phyloP scores from a whole-genome alignment of 257 asterid genomes.

The Solanum chiquidenum region DNA sequence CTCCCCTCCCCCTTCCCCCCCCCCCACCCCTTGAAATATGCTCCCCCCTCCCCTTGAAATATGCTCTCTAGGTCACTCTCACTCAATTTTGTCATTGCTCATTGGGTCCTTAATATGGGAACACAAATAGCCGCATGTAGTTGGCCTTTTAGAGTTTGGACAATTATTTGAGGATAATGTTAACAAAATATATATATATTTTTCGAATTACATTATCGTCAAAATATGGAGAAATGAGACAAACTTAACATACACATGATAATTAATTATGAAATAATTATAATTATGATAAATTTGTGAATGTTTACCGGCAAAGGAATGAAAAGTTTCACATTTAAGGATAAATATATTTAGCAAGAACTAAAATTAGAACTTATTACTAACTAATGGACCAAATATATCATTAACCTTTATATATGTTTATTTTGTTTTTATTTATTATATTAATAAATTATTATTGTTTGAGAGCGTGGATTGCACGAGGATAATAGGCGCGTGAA shows the following conservation, averaged over 20 bases:
- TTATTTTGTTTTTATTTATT: not conserved
- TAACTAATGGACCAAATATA: not conserved
- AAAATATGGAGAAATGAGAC: not conserved
- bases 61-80: slow-evolving; percentile 67
- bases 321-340: not conserved
- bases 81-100: slow-evolving; percentile 15
- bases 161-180: not conserved
- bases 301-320: not conserved
- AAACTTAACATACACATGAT: not conserved
- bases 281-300: not conserved
- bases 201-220: not conserved
- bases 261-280: not conserved
- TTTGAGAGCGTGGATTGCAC: not conserved
- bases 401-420: too few relatives aligned
- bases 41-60: slow-evolving; percentile 8
- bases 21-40: slow-evolving; percentile 17
- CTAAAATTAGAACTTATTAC: not conserved
- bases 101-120: not conserved
- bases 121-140: not conserved
- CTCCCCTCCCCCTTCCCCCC: too few relatives aligned
- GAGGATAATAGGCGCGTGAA: slow-evolving; percentile 4
- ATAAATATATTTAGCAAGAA: not conserved
- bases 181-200: not conserved
- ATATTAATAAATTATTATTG: not conserved
- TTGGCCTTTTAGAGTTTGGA: not conserved